Evolutionary conservation across 1,284 basidiomycete species (phyloP), one percentile per base, ranked within the genome.

Genomic region (Ustilago shanxiensis): DNA sequence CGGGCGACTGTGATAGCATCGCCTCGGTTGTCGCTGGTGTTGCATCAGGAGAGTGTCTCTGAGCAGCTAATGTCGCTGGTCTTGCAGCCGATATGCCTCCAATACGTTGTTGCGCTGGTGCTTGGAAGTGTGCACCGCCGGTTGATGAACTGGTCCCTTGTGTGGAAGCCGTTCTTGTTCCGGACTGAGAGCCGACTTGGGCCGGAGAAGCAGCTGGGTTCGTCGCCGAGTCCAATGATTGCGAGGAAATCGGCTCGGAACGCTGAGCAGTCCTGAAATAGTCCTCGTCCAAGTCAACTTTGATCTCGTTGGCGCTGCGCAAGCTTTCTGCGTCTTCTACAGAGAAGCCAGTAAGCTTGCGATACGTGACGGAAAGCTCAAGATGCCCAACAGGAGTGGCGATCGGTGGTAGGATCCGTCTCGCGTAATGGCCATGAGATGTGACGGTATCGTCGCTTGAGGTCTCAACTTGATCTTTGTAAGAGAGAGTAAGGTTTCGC

Each of bases 201-300:
- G 54, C 26, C 5, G 54, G 29, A 26, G 31, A 26, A 5, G 20
- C 20, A 1, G 50, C 18, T 10, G 35, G 22, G 24, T 8, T 35
- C 29, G 54, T 7, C 28, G 37, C 20, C 51, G 16, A 24, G 11
- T 10, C 11, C 10, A 37, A 22, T 11, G 13, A 2, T 29, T 16
- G 24, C 18, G 20, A 41, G 20, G 41, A 6, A 13, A 11, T 28
- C 24, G 28, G 41, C 11, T 37, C 37, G 20, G 39, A n/a, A 14
- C n/a, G 49, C 18, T 24, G 59, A 14, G 52, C 55, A 22, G 74
- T 66, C 33, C 53, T 41, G 53, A 82, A 82, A 57, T 76, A 82
- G 54, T 81, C 79, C 44, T 82, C 81, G 41, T 82, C 81, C 31
- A 82, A 45, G 11, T 79, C 77, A 18, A 81, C 44, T 26, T 64